Base-by-base conservation (phyloP, 2,329 filamentous ascomycete genomes). In the Aspergillus felis region DNA sequence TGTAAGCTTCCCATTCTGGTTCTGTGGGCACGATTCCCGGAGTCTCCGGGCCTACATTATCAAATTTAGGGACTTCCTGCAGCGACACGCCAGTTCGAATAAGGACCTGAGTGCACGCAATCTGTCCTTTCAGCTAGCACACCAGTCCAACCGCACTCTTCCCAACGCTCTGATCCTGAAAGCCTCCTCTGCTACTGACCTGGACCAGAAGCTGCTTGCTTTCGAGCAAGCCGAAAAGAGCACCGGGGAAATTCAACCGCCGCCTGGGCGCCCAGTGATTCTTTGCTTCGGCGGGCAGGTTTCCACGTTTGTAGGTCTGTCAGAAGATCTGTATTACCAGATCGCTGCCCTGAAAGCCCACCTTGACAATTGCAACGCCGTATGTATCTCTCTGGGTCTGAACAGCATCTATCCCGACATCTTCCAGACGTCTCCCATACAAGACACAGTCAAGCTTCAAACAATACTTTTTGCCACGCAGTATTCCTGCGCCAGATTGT, bases 401-500 rank as follows among this genome's bases (percentile, higher is more conserved):
- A 50, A 59, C 0, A 67, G 68, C 28, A 68, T 81, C 5, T 70
- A 73, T 25, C 73, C 74, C 0, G 60, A 28, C 1, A 68, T 71
- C 6, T 69, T 71, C 46, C 71, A 20, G 63, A 70, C 44, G 0
- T 56, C 52, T 0, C 68, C 65, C 0, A 50, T 67, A 2, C 5
- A 51, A 2, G 62, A 68, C 27, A 54, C 57, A 2, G 64, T 69
- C 12, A 58, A 61, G 14, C 66, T 79, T 0, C 78, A 80, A 25
- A 64, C 63, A 10, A 65, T 64, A 46, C 58, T 76, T 0, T 77
- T 78, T 38, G 64, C 75, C 1, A 53, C 73, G 7, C 75, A 78
- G 50, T 77, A 76, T 51, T 58, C 76, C 0, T 70, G 63, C 35
- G 74, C 76, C 1, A 67, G 60, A 50, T 50, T 59, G 2, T 79